Conservation (phyloP, 1,284 basidiomycete species). For the Sanguinoderma infundibulare region DNA sequence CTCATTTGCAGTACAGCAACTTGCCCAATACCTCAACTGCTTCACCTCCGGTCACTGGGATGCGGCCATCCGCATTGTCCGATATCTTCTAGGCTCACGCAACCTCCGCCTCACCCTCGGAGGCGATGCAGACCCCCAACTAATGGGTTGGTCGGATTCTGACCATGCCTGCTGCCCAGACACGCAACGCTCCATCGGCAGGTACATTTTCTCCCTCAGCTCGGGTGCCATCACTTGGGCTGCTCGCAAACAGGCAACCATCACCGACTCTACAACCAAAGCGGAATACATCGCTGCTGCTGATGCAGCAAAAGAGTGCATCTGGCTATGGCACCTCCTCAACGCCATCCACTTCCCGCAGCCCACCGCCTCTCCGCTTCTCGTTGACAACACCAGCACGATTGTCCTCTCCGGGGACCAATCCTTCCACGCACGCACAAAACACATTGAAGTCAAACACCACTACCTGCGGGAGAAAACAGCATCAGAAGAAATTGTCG, state of each 20-base stretch:
- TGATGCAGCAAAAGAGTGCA: conserved; percentile 25
- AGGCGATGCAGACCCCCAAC: conserved; percentile 16
- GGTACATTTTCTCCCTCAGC: conserved; percentile 35
- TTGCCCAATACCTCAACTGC: conserved; percentile 20
- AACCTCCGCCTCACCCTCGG: conserved; percentile 16
- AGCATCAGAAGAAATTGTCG: neutral
- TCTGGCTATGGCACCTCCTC: conserved; percentile 28
- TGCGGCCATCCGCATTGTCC: conserved; percentile 27
- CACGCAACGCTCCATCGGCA: conserved; percentile 24
- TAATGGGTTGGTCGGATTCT: conserved; percentile 47
- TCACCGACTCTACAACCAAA: conserved; percentile 35
- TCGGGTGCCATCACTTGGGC: conserved; percentile 35
- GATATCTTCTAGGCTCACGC: conserved; percentile 33
- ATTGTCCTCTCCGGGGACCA: conserved; percentile 16
- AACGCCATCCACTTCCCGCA: conserved; percentile 1
- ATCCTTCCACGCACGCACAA: conserved; percentile 19
- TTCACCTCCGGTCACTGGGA: conserved; percentile 27
- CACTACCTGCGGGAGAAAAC: conserved; percentile 23
- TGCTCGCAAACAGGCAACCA: conserved; percentile 34
- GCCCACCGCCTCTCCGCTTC: conserved; percentile 2
- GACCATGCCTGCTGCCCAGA: conserved; percentile 22
- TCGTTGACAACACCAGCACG: conserved; percentile 20
- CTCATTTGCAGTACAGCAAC: conserved; percentile 16
- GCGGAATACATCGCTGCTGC: conserved; percentile 32
- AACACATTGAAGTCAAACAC: conserved; percentile 26